Evolutionary conservation across 2,329 filamentous ascomycete genomes (phyloP), one percentile per base, ranked within the genome.

Genomic region (Cercospora zeina): DNA sequence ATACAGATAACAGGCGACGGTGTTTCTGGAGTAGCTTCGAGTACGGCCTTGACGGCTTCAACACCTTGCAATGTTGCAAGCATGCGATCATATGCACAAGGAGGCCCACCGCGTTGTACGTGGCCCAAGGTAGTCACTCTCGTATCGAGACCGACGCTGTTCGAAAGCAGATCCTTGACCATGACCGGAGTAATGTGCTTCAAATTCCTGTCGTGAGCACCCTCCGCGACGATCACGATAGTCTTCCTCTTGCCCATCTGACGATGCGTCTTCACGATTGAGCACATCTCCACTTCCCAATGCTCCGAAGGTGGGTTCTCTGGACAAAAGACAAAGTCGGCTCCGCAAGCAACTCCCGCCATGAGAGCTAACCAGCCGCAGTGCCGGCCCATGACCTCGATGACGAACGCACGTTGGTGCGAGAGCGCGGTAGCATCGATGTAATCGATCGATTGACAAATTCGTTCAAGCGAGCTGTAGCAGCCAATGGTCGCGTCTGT

Each of bases 301-400:
- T 93, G 89, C 65, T 90, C 87, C 63, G 87, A 83, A 50, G 91
- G 90, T 62, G 95, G 95, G 75, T 93, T 92, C 78, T 99, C 95
- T 0, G 95, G 95, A 67, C 97, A 93, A 77, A 99, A 97, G 70
- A 97, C 86, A 78, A 96, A 99, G 77, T 99, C 95, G 14, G 95
- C 93, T 54, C 93, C 95, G 0, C 91, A 96, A 62, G 91, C 93
- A 63, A 99, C 93, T 72, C 93, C 93, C 13, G 93, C 89, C 89
- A 97, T 97, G 65, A 99, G 83, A 42, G 95, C 95, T 65, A 99
- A 82, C 95, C 95, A 99, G 65, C 95, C 95, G 76, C 95, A 99
- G 78, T 99, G 93, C 63, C 95, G 85, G 54, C 95, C 95, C 95
- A 99, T 99, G 72, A 99, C 95, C 77, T 97, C 95, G 65, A 99